A percentile compares a stretch with the other conserved stretches of the same genome.
These are phyloP conservation scores for Grammothele lineata DNA, from an alignment of 768 basidiomycete species.

Conservation along the genomic window DNA sequence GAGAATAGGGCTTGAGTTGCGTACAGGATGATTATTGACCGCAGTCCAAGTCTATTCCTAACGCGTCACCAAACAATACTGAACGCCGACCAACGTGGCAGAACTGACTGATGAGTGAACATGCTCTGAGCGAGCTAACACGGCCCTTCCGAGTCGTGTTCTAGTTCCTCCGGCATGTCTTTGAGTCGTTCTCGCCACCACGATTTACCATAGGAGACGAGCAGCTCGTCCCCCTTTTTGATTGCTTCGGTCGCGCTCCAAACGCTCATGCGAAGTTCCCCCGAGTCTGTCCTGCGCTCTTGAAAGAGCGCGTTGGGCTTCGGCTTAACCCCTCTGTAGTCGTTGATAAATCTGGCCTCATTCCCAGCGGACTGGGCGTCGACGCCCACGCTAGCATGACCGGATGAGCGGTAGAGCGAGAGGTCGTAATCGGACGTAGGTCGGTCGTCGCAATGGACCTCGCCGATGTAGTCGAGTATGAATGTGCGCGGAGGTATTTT, in stretches of 20 bases:
- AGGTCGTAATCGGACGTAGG: constrained; percentile 83
- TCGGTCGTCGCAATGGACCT: constrained; percentile 77
- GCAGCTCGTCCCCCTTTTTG: constrained; percentile 76
- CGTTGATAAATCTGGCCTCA: constrained; percentile 86
- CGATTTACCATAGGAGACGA: constrained; percentile 85
- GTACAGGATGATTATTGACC: no score
- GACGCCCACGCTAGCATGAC: constrained; percentile 63
- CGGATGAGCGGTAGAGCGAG: constrained; percentile 59
- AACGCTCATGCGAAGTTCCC: constrained; percentile 74
- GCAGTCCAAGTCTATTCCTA: no score
- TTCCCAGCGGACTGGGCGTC: constrained; percentile 79
- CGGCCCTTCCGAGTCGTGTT: no score
- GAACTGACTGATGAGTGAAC: no score
- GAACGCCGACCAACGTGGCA: no score
- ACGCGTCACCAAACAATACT: no score
- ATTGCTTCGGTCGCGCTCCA: constrained; percentile 60
- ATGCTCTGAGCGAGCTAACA: no score
- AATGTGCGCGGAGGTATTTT: constrained; percentile 63
- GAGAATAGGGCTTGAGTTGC: no score
- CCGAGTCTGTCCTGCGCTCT: constrained; percentile 47
- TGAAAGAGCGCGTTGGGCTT: constrained; percentile 71
- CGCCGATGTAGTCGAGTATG: constrained; percentile 79
- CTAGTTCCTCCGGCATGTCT: background rate
- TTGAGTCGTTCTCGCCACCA: constrained; percentile 63
- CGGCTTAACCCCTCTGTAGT: constrained; percentile 73